These are phyloP conservation scores for Naematelia aurantialba DNA, from an alignment of 768 basidiomycete species.

Conservation along the genomic window DNA sequence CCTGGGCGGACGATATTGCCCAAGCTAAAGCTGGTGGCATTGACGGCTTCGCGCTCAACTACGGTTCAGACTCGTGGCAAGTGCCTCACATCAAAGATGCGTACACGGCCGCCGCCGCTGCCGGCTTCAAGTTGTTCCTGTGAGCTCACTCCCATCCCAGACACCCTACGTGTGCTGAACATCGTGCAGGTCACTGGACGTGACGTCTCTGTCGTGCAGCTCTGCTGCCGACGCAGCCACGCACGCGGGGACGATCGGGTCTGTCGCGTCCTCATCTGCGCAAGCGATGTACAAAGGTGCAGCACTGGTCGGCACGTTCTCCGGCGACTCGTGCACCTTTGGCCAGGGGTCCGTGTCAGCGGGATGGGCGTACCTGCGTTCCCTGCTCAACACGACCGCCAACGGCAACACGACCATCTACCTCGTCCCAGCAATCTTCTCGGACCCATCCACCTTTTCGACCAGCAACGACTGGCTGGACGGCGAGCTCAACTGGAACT, in stretches of 20 bases:
- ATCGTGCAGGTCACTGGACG: conserved; percentile 37
- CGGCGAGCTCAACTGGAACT: conserved; percentile 60
- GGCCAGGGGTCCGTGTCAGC: conserved; percentile 37
- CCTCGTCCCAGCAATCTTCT: conserved; percentile 32
- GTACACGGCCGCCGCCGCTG: conserved; percentile 45
- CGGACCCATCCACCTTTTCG: conserved; percentile 27
- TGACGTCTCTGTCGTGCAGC: conserved; percentile 40
- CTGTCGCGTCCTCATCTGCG: conserved; percentile 32
- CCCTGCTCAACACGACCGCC: conserved; percentile 10
- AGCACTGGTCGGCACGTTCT: conserved; percentile 48
- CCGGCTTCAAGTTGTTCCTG: conserved; percentile 42
- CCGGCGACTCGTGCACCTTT: conserved; percentile 50
- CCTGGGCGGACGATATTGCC: conserved; percentile 48
- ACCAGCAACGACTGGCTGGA: conserved; percentile 52
- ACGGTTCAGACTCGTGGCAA: conserved; percentile 49
- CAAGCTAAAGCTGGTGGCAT: conserved; percentile 47
- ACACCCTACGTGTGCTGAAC: background rate
- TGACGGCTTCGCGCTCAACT: conserved; percentile 53
- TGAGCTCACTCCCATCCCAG: conserved; percentile 11
- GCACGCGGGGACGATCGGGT: conserved; percentile 32
- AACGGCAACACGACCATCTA: conserved; percentile 9
- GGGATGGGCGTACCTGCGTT: conserved; percentile 43
- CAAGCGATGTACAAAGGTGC: conserved; percentile 48
- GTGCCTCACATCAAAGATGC: conserved; percentile 39
- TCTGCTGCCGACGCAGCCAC: conserved; percentile 27